Evolutionary conservation across 1,284 basidiomycete species (phyloP).

Genomic region (Sparassis latifolia): DNA sequence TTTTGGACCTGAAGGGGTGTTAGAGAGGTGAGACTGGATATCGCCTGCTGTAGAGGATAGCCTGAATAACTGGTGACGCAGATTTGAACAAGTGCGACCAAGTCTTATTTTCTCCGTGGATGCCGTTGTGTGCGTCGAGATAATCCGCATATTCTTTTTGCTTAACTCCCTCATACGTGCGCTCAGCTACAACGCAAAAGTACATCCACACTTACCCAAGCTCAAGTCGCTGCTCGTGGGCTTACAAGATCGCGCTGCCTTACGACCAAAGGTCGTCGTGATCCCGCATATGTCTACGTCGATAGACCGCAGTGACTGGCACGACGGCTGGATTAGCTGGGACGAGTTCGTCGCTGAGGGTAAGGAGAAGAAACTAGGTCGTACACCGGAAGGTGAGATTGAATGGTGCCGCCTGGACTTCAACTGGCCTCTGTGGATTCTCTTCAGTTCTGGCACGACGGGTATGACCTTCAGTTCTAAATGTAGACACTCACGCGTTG

Average conservation of each 20-base stretch:
- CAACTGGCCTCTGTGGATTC: conserved; percentile 82
- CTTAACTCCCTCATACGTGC: neutral
- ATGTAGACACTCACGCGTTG: conserved; percentile 2
- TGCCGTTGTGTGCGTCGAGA: conserved; percentile 49
- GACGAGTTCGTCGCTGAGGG: conserved; percentile 46
- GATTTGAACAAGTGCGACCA: conserved; percentile 72
- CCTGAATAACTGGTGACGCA: conserved; percentile 18
- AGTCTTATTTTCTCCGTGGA: conserved; percentile 70
- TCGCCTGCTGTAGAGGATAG: neutral
- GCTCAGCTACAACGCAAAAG: conserved; percentile 61
- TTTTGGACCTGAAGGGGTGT: conserved; percentile 77
- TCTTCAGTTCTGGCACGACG: conserved; percentile 84
- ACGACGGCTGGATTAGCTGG: conserved; percentile 49
- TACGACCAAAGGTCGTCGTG: conserved; percentile 51
- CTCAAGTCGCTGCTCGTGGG: conserved; percentile 49
- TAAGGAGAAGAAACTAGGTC: conserved; percentile 38
- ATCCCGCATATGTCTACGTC: conserved; percentile 37
- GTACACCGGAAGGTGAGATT: conserved; percentile 45
- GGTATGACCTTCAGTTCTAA: conserved; percentile 34
- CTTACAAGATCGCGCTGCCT: conserved; percentile 31
- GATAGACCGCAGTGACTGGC: conserved; percentile 34
- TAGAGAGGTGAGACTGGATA: conserved; percentile 57
- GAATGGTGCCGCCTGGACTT: conserved; percentile 59
- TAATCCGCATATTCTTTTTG: too few relatives aligned
- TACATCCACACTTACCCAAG: conserved; percentile 66